These are phyloP conservation scores for Claviceps quebecensis DNA, from an alignment of 2,329 filamentous ascomycete species.

Conservation along the genomic window DNA sequence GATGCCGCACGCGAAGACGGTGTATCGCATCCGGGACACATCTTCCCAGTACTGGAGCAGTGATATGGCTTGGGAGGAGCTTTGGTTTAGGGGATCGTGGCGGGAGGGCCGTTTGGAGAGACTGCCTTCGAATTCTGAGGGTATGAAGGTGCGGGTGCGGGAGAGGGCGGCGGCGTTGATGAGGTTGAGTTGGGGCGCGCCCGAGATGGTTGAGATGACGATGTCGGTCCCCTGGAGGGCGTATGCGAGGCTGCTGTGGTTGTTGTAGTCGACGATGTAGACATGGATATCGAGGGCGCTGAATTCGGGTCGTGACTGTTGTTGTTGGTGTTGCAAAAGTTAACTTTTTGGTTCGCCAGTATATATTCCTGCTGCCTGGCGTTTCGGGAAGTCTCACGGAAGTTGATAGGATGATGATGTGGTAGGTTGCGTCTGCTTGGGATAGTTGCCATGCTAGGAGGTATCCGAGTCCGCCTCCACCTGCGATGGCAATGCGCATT, in stretches of 20 bases:
- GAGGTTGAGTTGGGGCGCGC: constrained; percentile 51
- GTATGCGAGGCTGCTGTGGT: constrained; percentile 43
- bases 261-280: constrained; percentile 52
- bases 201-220: constrained; percentile 60
- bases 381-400: constrained; percentile 12
- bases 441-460: constrained; percentile 40
- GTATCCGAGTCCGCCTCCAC: constrained; percentile 30
- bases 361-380: neutral
- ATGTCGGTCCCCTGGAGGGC: constrained; percentile 59
- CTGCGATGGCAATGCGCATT: constrained; percentile 36
- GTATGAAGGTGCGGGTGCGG: constrained; percentile 55
- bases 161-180: constrained; percentile 56
- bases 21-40: constrained; percentile 45
- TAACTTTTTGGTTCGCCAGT: constrained; percentile 6
- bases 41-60: constrained; percentile 40
- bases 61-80: constrained; percentile 40
- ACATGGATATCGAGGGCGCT: constrained; percentile 48
- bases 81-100: constrained; percentile 47
- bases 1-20: constrained; percentile 59
- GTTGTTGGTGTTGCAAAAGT: constrained; percentile 3
- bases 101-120: constrained; percentile 35
- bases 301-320: constrained; percentile 40
- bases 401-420: constrained; percentile 57
- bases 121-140: constrained; percentile 61
- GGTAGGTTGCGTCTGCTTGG: constrained; percentile 43